Base-by-base conservation (phyloP, 106 monocot species). In the Phalaenopsis aphrodite region DNA sequence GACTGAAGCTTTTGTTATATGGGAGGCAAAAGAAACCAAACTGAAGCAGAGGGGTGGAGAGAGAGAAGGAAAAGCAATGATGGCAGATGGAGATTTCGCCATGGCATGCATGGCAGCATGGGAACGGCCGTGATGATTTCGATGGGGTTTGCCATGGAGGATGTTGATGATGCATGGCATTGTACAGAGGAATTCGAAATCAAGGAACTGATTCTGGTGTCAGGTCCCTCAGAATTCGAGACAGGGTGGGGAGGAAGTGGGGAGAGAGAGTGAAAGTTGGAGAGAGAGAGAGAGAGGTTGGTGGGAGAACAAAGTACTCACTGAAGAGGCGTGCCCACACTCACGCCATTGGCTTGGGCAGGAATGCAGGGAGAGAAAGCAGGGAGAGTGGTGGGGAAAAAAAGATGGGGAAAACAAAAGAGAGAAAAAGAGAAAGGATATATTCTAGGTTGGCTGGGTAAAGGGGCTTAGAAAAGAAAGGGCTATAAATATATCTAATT, bases 151-250 rank as follows among this genome's bases (percentile, higher is more conserved):
- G 17, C n/a, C 15, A 41, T 41, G 75, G 75, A 56, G 58, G 58
- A 81, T 38, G 69, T 39, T 69, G 69, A 38, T 39, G 38, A 21
- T 39, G 69, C 69, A 69, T 84, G 80, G 41, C 55, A 67, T 36
- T 17, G 43, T 19, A 58, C 57, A 77, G 17, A 24, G 77, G 47
- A 83, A 80, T 83, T 77, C 46, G 72, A 80, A 36, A 83, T 86
- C 79, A 75, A 48, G 78, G 30, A 68, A 64, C 77, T 81, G 84
- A 81, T 87, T 84, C 81, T 21, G 77, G 78, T 86, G 86, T 83
- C 86, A 86, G 82, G 67, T 37, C 21, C 52, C 24, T 17, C 46
- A 81, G 82, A 55, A 43, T 43, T 45, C 74, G 74, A 74, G 74
- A 74, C 19, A 6, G 41, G 42, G 19, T 4, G 52, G 79, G 18